phyloP scores from a whole-genome alignment of 108 stramenopile genomes.

The Skeletonema grethae region DNA sequence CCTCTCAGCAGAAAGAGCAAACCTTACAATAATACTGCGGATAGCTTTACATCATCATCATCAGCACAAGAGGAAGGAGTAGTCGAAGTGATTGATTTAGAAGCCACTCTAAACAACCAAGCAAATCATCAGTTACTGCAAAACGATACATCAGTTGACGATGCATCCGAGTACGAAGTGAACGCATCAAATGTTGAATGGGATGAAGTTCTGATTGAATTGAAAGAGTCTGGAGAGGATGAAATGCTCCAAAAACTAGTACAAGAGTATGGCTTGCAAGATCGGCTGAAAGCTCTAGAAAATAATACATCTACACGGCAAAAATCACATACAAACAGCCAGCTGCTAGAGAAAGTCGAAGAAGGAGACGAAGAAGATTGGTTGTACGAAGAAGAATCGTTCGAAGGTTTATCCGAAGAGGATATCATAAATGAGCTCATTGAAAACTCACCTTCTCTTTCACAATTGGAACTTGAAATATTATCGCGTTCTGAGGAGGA shows the following conservation, averaged over 20 bases:
- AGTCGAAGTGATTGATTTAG: slow-evolving; percentile 47
- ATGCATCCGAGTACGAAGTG: slow-evolving; percentile 15
- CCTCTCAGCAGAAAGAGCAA: slow-evolving; percentile 9
- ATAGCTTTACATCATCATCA: background rate
- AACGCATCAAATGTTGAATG: slow-evolving; percentile 27
- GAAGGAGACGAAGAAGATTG: background rate
- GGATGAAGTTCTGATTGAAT: slow-evolving; percentile 33
- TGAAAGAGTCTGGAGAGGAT: slow-evolving; percentile 23
- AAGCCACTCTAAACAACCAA: slow-evolving; percentile 33
- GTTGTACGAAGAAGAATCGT: slow-evolving; percentile 34
- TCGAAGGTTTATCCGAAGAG: slow-evolving; percentile 30
- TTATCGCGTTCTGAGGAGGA: slow-evolving; percentile 15
- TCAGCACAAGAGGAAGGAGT: slow-evolving; percentile 15
- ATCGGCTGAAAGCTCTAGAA: slow-evolving; percentile 22
- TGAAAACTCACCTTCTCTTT: slow-evolving; percentile 37
- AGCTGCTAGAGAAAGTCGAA: background rate
- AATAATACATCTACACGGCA: background rate
- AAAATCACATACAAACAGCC: background rate
- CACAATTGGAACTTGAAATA: slow-evolving; percentile 46
- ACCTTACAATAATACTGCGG: background rate
- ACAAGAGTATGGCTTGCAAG: slow-evolving; percentile 27
- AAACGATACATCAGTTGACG: background rate
- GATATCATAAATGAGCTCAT: slow-evolving; percentile 46
- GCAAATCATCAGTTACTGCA: slow-evolving; percentile 18
- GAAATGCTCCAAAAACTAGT: slow-evolving; percentile 17